A percentile compares a stretch with the other conserved stretches of the same genome.
These are phyloP conservation scores for Bjerkandera adusta DNA, from an alignment of 1,284 basidiomycete genomes.

Conservation along the genomic window DNA sequence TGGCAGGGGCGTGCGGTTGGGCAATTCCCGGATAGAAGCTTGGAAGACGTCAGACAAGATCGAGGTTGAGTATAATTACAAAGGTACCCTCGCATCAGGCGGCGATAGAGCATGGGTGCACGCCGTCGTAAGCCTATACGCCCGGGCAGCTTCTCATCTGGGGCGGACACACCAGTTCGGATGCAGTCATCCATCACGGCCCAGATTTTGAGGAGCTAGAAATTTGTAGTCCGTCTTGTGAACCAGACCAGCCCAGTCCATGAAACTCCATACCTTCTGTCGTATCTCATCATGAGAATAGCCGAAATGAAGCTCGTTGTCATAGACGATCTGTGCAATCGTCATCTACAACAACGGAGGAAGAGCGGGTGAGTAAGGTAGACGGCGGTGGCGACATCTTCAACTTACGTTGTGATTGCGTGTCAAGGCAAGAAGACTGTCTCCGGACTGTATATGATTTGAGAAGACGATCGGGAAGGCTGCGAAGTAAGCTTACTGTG, in stretches of 20 bases:
- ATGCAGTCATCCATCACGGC: conserved; percentile 94
- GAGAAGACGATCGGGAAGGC: not conserved
- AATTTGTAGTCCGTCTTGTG: no score
- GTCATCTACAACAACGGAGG: conserved; percentile 64
- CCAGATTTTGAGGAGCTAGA: conserved; percentile 80
- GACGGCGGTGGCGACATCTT: no score
- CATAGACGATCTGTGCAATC: conserved; percentile 92
- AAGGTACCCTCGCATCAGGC: conserved; percentile 84
- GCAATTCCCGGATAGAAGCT: conserved; percentile 72
- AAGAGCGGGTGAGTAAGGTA: conserved; percentile 11
- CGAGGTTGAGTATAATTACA: not conserved
- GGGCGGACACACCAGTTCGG: conserved; percentile 79
- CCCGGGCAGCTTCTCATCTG: conserved; percentile 81
- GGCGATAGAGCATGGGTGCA: conserved; percentile 82
- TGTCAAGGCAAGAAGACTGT: conserved; percentile 75
- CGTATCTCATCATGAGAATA: conserved; percentile 77
- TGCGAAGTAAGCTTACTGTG: conserved; percentile 25
- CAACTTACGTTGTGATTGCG: conserved; percentile 79
- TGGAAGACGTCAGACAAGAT: conserved; percentile 5
- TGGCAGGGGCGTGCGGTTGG: conserved; percentile 40
- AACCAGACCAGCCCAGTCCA: not conserved
- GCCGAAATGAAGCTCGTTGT: conserved; percentile 87
- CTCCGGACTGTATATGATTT: conserved; percentile 53
- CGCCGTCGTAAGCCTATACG: conserved; percentile 76
- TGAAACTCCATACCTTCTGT: conserved; percentile 49